Conservation (phyloP, 164 flowering plant species). For the Annona squamosa region DNA sequence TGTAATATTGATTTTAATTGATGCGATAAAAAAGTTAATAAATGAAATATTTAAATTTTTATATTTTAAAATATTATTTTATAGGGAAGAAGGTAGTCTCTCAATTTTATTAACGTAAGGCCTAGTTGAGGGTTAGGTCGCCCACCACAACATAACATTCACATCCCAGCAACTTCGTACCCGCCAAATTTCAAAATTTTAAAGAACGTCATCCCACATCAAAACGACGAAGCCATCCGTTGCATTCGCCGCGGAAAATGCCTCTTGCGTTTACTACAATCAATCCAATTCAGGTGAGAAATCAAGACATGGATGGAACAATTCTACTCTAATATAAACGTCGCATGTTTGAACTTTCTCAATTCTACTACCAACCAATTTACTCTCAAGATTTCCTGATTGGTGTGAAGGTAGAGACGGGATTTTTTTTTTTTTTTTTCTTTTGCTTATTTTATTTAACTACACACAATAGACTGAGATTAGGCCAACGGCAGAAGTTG, state of each 20-base stretch:
- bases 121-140: conserved; percentile 8
- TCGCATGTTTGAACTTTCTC: neutral
- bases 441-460: conserved; percentile 24
- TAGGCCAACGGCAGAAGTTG: conserved; percentile 54
- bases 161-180: conserved; percentile 9
- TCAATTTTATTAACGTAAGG: neutral
- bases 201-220: neutral
- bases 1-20: no score
- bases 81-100: no score
- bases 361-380: neutral
- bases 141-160: conserved; percentile 9
- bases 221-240: neutral
- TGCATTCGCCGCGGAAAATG: neutral
- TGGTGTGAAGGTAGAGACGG: neutral
- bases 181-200: conserved; percentile 15
- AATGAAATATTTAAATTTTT: no score
- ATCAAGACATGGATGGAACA: neutral
- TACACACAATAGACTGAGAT: conserved; percentile 34
- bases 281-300: neutral
- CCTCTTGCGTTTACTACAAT: conserved; percentile 8
- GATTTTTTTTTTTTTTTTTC: neutral
- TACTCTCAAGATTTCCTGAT: neutral
- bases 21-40: no score
- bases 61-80: no score
- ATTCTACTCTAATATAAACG: neutral